Base-by-base conservation (phyloP, 2,329 filamentous ascomycete genomes). In the Knoxdaviesia proteae region DNA sequence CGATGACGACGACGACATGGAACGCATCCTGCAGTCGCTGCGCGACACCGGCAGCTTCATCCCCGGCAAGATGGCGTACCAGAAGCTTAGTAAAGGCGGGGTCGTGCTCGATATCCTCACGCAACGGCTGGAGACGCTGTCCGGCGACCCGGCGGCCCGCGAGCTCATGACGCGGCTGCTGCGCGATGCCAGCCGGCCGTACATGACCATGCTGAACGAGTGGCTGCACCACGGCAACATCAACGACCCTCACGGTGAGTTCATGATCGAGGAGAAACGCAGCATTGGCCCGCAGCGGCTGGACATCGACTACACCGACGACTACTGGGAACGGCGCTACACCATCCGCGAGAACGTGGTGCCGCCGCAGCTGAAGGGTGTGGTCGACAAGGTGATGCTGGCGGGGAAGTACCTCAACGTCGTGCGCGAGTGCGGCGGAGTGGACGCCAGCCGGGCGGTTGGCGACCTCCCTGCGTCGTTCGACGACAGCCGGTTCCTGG, bases 351-450 rank as follows among this genome's bases (percentile, higher is more conserved):
- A 94, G 47, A 77, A 84, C 40, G 82, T 94, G 46, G 78, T 96
- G 1, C 90, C 90, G 3, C 87, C 88, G 6, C 90, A 98, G 55
- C 71, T 98, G 5, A 81, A 90, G 55, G 77, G 73, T 32, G 80
- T 96, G 50, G 90, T 90, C 56, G 87, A 93, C 50, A 94, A 94
- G 59, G 88, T 96, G 1, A 67, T 98, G 3, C 68, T 98, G 34
- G 90, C 90, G 11, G 90, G 90, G 36, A 98, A 98, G 58, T 98
- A 98, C 55, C 73, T 98, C 42, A 98, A 98, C 50, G 90, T 98
- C 4, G 90, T 98, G 11, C 76, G 90, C 47, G 90, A 98, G 61
- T 98, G 90, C 53, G 90, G 90, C 45, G 90, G 90, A 39, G 86
- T 96, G 39, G 87, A 96, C 58, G 78, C 94, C 44, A 90, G 82